Evolutionary conservation across 345 rosid species (phyloP).

Genomic region (Populus alba): DNA sequence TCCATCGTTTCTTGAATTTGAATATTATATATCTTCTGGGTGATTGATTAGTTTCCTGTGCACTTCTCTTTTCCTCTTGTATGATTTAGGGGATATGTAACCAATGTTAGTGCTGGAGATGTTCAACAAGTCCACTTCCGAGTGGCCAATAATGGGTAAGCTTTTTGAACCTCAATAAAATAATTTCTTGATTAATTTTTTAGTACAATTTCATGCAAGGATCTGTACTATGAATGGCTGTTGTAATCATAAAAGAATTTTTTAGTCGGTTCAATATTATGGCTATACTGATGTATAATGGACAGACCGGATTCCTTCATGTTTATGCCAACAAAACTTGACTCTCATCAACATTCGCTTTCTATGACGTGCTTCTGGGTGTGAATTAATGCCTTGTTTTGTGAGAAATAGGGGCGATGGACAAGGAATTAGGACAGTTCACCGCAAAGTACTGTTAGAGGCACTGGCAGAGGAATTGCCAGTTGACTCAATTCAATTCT

Average conservation of each 20-base stretch:
- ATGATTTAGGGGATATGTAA: slow-evolving; percentile 13
- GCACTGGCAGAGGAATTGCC: slow-evolving; percentile 39
- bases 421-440: slow-evolving; percentile 13
- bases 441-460: slow-evolving; percentile 30
- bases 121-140: background rate
- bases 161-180: too few relatives aligned
- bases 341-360: too few relatives aligned
- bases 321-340: too few relatives aligned
- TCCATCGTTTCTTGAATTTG: background rate
- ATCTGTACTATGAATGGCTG: too few relatives aligned
- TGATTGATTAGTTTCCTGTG: background rate
- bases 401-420: background rate
- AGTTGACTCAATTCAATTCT: slow-evolving; percentile 26
- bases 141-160: too few relatives aligned
- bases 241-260: too few relatives aligned
- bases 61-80: background rate
- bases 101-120: slow-evolving; percentile 27
- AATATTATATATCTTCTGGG: too few relatives aligned
- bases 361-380: too few relatives aligned
- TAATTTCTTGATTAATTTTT: background rate
- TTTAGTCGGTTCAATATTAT: too few relatives aligned
- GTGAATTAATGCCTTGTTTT: background rate
- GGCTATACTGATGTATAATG: too few relatives aligned
- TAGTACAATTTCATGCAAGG: too few relatives aligned
- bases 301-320: too few relatives aligned